Evolutionary conservation across 192 early-diverging fungal genomes (phyloP), one percentile per base, ranked within the genome.

Genomic region (Physocladia obscura): DNA sequence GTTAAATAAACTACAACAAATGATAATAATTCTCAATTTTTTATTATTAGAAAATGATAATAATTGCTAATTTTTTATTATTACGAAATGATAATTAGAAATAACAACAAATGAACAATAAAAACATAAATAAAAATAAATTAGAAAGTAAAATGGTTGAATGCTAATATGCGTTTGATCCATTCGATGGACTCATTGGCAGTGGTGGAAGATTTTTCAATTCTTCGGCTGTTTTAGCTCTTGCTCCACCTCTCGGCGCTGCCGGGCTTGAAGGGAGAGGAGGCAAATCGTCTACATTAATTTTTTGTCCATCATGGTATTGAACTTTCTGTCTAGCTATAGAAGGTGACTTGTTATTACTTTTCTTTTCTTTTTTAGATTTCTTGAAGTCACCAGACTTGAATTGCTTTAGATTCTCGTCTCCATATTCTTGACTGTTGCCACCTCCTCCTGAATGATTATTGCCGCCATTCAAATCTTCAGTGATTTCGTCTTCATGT

Each of bases 141-240:
- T 21, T 2, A 21, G 22, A 48, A 48, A 48, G 47, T 1, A 17
- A 48, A 48, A 17, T 48, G 22, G 22, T n/a, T 21, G 17, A 48
- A 17, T 48, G 19, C 47, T 48, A 17, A 59, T 59, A 59, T 35
- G 57, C 57, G 19, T 26, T 62, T 48, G 65, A 68, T 4, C 56
- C 52, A 15, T 22, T 37, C 34, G 34, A 22, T 13, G 65, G 65
- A 26, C 51, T 68, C 52, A 57, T 39, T 39, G 65, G 65, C 32
- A 68, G 27, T 15, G 65, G 65, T 15, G 65, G 65, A n/a, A n/a
- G n/a, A n/a, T n/a, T n/a, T n/a, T n/a, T n/a, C 37, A 68, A 40
- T 30, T 68, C 40, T 3, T 54, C 27, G 26, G 17, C 22, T 24
- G 24, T 49, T 56, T 54, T 51, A 8, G 40, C 35, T 65, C 62